Evolutionary conservation across 2,329 filamentous ascomycete genomes (phyloP).

Genomic region (Tolypocladium inflatum): DNA sequence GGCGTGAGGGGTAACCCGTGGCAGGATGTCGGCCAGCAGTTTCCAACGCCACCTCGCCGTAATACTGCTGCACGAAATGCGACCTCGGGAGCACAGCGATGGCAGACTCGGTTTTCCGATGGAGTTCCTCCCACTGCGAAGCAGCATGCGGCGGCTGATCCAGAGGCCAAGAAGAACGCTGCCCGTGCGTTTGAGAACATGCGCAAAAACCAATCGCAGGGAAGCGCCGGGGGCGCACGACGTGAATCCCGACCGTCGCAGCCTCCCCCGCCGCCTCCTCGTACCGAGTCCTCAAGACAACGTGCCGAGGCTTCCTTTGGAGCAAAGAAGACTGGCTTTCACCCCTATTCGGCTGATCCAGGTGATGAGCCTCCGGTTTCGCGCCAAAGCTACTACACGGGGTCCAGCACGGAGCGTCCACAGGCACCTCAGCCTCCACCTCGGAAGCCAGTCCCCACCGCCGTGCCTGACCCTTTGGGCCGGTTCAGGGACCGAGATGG

Average conservation of each 20-base stretch:
- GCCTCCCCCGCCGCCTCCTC: conserved; percentile 21
- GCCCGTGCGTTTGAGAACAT: conserved; percentile 34
- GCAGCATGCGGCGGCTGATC: conserved; percentile 21
- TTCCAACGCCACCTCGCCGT: conserved; percentile 39
- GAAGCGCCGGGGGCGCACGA: conserved; percentile 15
- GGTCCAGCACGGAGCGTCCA: conserved; percentile 14
- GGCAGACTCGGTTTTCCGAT: conserved; percentile 30
- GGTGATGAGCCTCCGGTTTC: conserved; percentile 43
- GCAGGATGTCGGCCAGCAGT: conserved; percentile 38
- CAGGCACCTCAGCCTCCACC: conserved; percentile 7
- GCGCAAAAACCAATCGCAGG: conserved; percentile 24
- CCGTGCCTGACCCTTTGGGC: conserved; percentile 36
- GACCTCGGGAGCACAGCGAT: conserved; percentile 34
- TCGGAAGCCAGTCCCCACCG: conserved; percentile 6
- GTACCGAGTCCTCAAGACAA: conserved; percentile 42
- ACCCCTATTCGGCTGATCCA: conserved; percentile 34
- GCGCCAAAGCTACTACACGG: conserved; percentile 40
- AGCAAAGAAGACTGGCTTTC: conserved; percentile 36
- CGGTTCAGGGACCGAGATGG: conserved; percentile 33
- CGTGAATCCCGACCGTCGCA: conserved; percentile 15
- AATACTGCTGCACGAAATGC: conserved; percentile 18
- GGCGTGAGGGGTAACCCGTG: conserved; percentile 50
- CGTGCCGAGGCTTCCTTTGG: conserved; percentile 48
- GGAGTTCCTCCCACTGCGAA: conserved; percentile 34
- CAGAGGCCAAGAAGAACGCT: conserved; percentile 30